Percentiles rank a stretch among this genome's conserved stretches.
Conservation (phyloP, 768 basidiomycete species). For the Lactarius trivialis region DNA sequence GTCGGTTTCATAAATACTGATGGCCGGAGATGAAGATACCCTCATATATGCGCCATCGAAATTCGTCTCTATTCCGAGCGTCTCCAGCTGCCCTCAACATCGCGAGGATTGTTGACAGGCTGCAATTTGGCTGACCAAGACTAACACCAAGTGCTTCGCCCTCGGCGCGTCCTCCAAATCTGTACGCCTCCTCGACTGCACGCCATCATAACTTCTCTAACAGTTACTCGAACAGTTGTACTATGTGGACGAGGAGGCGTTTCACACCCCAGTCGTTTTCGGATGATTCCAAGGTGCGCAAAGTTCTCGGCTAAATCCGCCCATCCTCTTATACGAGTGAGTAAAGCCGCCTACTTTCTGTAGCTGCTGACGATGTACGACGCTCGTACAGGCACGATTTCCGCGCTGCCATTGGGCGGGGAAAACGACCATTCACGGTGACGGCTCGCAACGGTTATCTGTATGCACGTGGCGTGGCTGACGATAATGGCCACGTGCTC, state of each 20-base stretch:
- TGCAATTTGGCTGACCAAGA: constrained; percentile 85
- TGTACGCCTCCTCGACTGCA: not conserved
- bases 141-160: constrained; percentile 77
- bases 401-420: constrained; percentile 72
- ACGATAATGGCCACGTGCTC: constrained; percentile 94
- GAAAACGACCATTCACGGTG: constrained; percentile 70
- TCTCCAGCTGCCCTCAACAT: constrained; percentile 61
- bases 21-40: constrained; percentile 41
- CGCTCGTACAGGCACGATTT: constrained; percentile 60
- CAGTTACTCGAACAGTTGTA: constrained; percentile 43
- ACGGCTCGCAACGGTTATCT: constrained; percentile 82
- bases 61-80: constrained; percentile 82
- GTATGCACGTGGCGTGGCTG: constrained; percentile 86
- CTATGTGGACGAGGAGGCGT: constrained; percentile 56
- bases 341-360: constrained; percentile 20
- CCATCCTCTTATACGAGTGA: constrained; percentile 88
- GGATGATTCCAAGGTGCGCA: constrained; percentile 77
- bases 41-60: constrained; percentile 75
- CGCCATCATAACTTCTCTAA: not conserved
- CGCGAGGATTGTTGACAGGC: constrained; percentile 90
- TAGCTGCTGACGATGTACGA: not conserved
- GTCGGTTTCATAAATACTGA: not conserved
- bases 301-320: constrained; percentile 48
- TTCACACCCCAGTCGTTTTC: constrained; percentile 78
- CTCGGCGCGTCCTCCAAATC: constrained; percentile 71